A percentile compares a stretch with the other conserved stretches of the same genome.
Evolutionary conservation across 2,329 filamentous ascomycete genomes (phyloP).

Genomic region (Nemania sp.): DNA sequence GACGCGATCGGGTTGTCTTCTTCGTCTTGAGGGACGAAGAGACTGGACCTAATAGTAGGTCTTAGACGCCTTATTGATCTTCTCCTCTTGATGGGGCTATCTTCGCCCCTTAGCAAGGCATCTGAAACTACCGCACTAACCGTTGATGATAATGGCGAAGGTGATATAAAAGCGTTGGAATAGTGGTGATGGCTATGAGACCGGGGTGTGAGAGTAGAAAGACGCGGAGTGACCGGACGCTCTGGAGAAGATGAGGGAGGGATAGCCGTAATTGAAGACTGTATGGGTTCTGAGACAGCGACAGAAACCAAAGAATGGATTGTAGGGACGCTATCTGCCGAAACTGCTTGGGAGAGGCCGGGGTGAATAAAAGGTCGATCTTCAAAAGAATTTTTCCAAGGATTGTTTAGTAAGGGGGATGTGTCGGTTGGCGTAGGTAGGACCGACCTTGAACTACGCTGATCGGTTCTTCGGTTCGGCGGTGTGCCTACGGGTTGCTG

Average conservation of each 20-base stretch:
- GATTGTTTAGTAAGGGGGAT: conserved; percentile 56
- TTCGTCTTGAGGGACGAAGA: conserved; percentile 64
- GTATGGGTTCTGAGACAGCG: conserved; percentile 47
- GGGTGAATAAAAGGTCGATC: conserved; percentile 47
- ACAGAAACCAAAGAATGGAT: conserved; percentile 47
- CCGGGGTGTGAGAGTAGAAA: conserved; percentile 49
- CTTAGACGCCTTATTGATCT: conserved; percentile 62
- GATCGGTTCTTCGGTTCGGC: conserved; percentile 52
- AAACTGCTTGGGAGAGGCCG: conserved; percentile 52
- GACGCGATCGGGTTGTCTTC: conserved; percentile 41
- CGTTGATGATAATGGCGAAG: conserved; percentile 70
- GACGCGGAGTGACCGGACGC: conserved; percentile 50
- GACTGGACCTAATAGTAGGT: conserved; percentile 64
- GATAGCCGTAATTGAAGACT: conserved; percentile 39
- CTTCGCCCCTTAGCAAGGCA: conserved; percentile 62
- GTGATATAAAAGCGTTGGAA: conserved; percentile 66
- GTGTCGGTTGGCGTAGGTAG: conserved; percentile 52
- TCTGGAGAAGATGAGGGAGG: conserved; percentile 45
- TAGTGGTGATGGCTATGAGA: conserved; percentile 56
- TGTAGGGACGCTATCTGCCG: conserved; percentile 50
- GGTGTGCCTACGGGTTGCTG: conserved; percentile 54
- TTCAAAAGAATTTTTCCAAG: conserved; percentile 57
- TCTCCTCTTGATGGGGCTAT: conserved; percentile 55
- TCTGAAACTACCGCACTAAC: conserved; percentile 70
- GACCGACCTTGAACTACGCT: conserved; percentile 49